Evolutionary conservation across 805 yeast genomes (phyloP), one percentile per base, ranked within the genome.

Genomic region (Sungouiella thailandica): DNA sequence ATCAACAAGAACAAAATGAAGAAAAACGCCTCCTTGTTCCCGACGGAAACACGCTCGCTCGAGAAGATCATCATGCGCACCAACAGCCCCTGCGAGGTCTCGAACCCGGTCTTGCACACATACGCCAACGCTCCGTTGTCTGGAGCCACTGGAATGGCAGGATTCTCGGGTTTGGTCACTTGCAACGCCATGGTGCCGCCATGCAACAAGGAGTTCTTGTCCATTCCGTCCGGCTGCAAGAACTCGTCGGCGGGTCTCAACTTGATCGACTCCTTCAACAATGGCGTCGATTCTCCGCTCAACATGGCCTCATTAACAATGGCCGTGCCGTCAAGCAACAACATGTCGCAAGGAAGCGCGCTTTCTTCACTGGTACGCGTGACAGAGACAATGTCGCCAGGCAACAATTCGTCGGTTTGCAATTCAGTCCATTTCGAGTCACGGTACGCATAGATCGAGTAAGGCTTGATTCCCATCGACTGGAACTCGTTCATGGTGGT

Each of bases 221-320:
- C 98, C 29, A 86, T 54, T 23, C 94, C 89, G 38, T 86, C 93
- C 3, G 82, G 65, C 43, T 84, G 84, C 44, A 88, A 67, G 6
- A 45, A 47, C 36, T 85, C 96, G 13, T 71, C 61, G 20, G 68
- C 62, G 17, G 95, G 94, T 63, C 98, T 84, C 47, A 85, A 74
- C 44, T 77, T 78, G 44, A 89, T 76, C 2, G 96, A 84, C 62
- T 93, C 98, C 55, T 93, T 93, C 55, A 93, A 76, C 48, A 93
- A 69, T 5, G 98, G 98, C 28, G 98, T 93, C 5, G 97, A 88
- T 66, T 93, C 98, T 58, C 98, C 98, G 4, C 96, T 86, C 36
- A 93, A 78, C 98, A 93, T 93, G 16, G 98, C 98, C 70, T 93
- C 98, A 56, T 93, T 93, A 29, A 93, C 95, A 54, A 93, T 93